Conservation (phyloP, 306 rosid species). For the Acacia melanoxylon region DNA sequence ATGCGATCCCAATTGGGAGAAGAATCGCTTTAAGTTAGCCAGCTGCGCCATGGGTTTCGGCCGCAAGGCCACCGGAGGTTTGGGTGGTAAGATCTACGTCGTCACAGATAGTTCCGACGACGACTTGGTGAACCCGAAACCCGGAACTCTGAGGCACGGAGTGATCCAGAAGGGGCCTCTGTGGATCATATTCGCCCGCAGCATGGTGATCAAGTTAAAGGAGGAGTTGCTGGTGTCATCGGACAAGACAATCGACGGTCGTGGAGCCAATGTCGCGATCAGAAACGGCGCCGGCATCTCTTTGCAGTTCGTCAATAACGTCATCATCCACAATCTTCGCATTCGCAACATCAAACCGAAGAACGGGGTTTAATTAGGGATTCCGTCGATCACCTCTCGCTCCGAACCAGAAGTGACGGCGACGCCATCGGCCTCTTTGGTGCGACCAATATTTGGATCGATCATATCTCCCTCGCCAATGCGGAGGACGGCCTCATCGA, state of each 20-base stretch:
- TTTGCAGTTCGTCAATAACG: conserved; percentile 45
- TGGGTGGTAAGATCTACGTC: conserved; percentile 36
- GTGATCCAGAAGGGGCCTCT: conserved; percentile 48
- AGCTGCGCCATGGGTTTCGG: conserved; percentile 61
- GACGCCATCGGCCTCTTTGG: conserved; percentile 59
- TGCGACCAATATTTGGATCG: conserved; percentile 58
- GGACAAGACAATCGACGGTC: conserved; percentile 72
- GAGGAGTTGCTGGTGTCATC: conserved; percentile 51
- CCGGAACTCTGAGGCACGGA: conserved; percentile 60
- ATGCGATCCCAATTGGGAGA: conserved; percentile 53
- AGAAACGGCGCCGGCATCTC: conserved; percentile 57
- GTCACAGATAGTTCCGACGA: conserved; percentile 51
- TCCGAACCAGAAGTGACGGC: conserved; percentile 46
- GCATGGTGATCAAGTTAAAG: conserved; percentile 53
- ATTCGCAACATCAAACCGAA: conserved; percentile 28
- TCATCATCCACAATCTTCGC: conserved; percentile 52
- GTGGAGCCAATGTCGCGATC: conserved; percentile 51
- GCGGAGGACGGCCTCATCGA: conserved; percentile 63
- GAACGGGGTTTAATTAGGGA: conserved; percentile 56
- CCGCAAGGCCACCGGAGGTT: conserved; percentile 51
- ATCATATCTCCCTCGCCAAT: conserved; percentile 60
- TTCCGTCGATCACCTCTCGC: not conserved
- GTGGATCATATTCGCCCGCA: conserved; percentile 55
- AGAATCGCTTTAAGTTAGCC: conserved; percentile 41
- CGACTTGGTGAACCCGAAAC: conserved; percentile 38